A percentile compares a stretch with the other conserved stretches of the same genome.
These are phyloP conservation scores for Syzygium aromaticum DNA, from an alignment of 345 rosid genomes.

Conservation along the genomic window DNA sequence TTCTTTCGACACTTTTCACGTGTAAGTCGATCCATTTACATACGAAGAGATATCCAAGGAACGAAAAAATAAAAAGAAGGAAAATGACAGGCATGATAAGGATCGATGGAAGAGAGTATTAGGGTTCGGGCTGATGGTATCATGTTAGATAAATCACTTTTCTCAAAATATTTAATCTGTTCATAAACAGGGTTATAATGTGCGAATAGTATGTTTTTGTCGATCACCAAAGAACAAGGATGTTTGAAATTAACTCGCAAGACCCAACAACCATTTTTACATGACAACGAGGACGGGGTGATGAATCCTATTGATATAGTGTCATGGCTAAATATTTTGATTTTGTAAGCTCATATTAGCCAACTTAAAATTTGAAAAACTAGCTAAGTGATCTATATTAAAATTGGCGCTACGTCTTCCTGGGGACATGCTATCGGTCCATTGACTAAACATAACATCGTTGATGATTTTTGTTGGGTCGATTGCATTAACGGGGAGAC, in stretches of 20 bases:
- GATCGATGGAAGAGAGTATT: background rate
- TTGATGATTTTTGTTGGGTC: background rate
- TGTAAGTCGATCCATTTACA: background rate
- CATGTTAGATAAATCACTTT: background rate
- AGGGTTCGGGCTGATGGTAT: background rate
- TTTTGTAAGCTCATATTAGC: background rate
- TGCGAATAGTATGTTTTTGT: background rate
- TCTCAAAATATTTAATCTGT: background rate
- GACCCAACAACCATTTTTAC: background rate
- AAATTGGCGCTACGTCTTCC: background rate
- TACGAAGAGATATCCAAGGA: background rate
- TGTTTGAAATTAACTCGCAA: background rate
- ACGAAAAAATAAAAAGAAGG: background rate
- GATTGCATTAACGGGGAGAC: background rate
- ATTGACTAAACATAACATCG: background rate
- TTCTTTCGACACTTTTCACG: background rate
- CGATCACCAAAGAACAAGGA: background rate
- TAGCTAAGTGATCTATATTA: background rate
- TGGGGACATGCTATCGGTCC: background rate
- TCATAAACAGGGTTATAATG: fast-evolving
- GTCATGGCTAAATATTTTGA: background rate
- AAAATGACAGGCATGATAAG: background rate
- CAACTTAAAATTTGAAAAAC: background rate
- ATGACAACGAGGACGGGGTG: background rate
- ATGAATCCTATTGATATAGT: background rate